Evolutionary conservation across 805 yeast species (phyloP).

Genomic region (Hanseniaspora vineae): DNA sequence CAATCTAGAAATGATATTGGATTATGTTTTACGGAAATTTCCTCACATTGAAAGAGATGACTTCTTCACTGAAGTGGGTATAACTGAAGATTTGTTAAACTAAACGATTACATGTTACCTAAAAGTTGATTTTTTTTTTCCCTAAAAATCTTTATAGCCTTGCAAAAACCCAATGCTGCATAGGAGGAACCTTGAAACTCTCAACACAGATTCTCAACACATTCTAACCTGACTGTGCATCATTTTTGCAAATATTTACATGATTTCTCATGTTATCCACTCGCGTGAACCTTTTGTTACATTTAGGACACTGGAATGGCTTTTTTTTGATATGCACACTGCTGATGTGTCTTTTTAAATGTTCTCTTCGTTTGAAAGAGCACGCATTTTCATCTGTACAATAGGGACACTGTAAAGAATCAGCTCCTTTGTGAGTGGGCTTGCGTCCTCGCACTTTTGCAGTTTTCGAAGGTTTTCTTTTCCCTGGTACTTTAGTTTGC

Average conservation of each 20-base stretch:
- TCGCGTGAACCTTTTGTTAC: conserved; percentile 53
- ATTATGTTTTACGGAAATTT: not conserved
- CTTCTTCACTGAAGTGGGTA: not conserved
- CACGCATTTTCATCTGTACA: conserved; percentile 33
- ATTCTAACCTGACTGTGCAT: too few relatives aligned
- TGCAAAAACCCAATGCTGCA: too few relatives aligned
- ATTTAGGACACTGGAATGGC: conserved; percentile 50
- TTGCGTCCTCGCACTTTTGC: conserved; percentile 3
- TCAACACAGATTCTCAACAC: too few relatives aligned
- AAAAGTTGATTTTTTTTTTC: too few relatives aligned
- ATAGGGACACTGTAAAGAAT: conserved; percentile 2
- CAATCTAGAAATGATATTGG: not conserved
- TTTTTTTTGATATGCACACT: conserved; percentile 63
- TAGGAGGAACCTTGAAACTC: too few relatives aligned
- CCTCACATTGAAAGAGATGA: not conserved
- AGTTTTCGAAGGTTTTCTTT: too few relatives aligned
- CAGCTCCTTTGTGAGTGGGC: conserved; percentile 2
- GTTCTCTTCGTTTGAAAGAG: conserved; percentile 63
- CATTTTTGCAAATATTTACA: conserved; percentile 39
- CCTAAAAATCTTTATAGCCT: too few relatives aligned
- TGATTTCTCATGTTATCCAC: conserved; percentile 58
- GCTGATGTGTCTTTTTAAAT: conserved; percentile 59
- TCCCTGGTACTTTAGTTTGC: too few relatives aligned
- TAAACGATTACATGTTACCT: too few relatives aligned
- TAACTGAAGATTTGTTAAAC: conserved; percentile 4